Conservation (phyloP, 768 basidiomycete species). For the Multifurca ochricompacta region DNA sequence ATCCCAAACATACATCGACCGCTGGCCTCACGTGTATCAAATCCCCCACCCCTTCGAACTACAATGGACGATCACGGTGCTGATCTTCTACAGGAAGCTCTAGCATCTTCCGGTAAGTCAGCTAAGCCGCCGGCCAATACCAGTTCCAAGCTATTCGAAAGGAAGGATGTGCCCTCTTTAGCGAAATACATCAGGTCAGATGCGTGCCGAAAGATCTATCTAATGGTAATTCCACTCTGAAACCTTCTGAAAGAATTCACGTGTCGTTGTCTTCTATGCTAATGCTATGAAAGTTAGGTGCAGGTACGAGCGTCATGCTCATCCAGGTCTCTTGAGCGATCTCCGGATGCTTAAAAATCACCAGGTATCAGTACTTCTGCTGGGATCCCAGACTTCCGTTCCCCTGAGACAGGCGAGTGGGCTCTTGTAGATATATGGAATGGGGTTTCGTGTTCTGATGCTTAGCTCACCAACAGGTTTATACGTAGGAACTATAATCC, state of each 20-base stretch:
- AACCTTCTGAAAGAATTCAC: not conserved
- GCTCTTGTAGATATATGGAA: not conserved
- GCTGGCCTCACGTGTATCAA: too few relatives aligned
- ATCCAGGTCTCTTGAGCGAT: not conserved
- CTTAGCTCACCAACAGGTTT: constrained; percentile 32
- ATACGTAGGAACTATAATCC: constrained; percentile 35
- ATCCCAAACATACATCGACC: too few relatives aligned
- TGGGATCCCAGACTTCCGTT: constrained; percentile 86
- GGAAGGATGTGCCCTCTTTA: constrained; percentile 20
- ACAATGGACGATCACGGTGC: constrained; percentile 11
- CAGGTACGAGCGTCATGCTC: constrained; percentile 12
- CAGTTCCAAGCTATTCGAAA: not conserved
- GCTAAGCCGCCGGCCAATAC: not conserved
- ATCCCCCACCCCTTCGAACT: too few relatives aligned
- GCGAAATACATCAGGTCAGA: constrained; percentile 28
- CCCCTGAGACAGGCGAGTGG: constrained; percentile 67
- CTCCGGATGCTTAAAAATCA: not conserved
- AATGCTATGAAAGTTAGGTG: constrained; percentile 15
- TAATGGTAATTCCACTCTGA: constrained; percentile 24
- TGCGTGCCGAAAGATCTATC: constrained; percentile 25
- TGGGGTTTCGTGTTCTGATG: not conserved
- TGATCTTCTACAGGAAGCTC: not conserved
- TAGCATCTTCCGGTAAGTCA: not conserved
- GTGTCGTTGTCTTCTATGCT: not conserved
- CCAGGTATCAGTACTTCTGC: constrained; percentile 71